A percentile compares a stretch with the other conserved stretches of the same genome.
These are phyloP conservation scores for Ilyonectria robusta DNA, from an alignment of 2,329 filamentous ascomycete species.

Conservation along the genomic window DNA sequence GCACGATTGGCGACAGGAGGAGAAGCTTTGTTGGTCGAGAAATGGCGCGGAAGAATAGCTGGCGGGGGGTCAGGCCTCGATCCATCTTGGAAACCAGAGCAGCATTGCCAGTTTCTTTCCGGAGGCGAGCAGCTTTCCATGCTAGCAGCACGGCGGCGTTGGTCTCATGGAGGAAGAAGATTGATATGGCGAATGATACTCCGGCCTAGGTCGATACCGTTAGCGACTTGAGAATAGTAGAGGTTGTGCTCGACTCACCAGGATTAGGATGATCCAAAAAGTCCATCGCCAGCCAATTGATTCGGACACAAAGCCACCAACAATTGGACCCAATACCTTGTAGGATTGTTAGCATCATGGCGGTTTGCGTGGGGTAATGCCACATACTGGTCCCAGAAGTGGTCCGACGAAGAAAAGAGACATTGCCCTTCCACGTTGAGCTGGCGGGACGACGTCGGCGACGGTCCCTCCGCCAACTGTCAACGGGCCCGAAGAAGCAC, in stretches of 20 bases:
- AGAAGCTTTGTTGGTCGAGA: conserved; percentile 62
- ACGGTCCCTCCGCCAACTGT: conserved; percentile 76
- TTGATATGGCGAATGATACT: conserved; percentile 23
- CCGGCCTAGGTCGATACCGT: conserved; percentile 26
- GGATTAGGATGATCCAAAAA: conserved; percentile 65
- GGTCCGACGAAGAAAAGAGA: conserved; percentile 74
- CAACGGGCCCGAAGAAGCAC: conserved; percentile 72
- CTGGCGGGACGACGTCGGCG: conserved; percentile 71
- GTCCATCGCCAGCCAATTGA: conserved; percentile 65
- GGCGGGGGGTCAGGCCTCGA: conserved; percentile 31
- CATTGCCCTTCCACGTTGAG: conserved; percentile 72
- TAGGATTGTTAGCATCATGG: conserved; percentile 20
- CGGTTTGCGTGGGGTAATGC: not conserved
- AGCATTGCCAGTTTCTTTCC: conserved; percentile 31
- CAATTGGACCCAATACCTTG: conserved; percentile 43
- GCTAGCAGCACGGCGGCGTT: conserved; percentile 24
- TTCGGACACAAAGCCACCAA: conserved; percentile 62
- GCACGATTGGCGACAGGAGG: conserved; percentile 67
- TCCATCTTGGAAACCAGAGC: conserved; percentile 33
- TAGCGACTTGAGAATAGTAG: conserved; percentile 20
- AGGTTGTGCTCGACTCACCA: conserved; percentile 32
- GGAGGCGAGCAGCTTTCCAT: conserved; percentile 29
- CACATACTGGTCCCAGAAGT: conserved; percentile 65
- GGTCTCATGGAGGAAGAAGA: conserved; percentile 50
- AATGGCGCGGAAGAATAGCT: conserved; percentile 51